Base-by-base conservation (phyloP, 768 basidiomycete genomes). In the Tulasnella sp. region DNA sequence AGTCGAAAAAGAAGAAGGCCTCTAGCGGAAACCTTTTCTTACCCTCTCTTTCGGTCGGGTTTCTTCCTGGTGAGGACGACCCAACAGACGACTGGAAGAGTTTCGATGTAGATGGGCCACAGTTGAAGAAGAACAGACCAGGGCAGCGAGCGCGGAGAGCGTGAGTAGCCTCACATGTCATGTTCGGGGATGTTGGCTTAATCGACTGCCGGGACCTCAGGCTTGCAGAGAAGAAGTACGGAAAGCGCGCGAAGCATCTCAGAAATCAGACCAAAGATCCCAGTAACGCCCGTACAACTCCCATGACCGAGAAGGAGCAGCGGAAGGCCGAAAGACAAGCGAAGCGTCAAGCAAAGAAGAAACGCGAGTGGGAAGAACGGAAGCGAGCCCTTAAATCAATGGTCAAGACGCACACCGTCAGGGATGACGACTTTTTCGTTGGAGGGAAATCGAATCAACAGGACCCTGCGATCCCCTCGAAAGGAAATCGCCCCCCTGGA, bases 121-220 rank as follows among this genome's bases (percentile, higher is more conserved):
- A 87, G 40, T 89, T 86, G 21, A 92, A 91, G 87, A 98, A 94
- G 87, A 97, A 99, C 82, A 87, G 97, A 77, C 88, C 96, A 52
- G 98, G 97, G 40, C 98, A 99, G 85, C 87, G 96, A 74, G 97
- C 97, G n/a, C 88, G 98, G 80, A 88, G 93, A 86, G 94, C 94
- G 98, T 98, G 85, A 89, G 97, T 92, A 16, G 14, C 5, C 9
- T 75, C 77, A 18, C 46, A 24, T 6, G 24, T 21, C 42, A 38
- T 19, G 7, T 80, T 71, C 4, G 34, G 18, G 18, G 31, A 46
- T 74, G n/a, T n/a, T n/a, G n/a, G 39, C 77, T 78, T 16, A 74
- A 42, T 14, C 19, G 7, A n/a, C 16, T n/a, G 12, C 36, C 14
- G 77, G 75, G 80, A 7, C 62, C 72, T 71, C 78, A 73, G 12